phyloP scores from a whole-genome alignment of 495 filamentous ascomycete species.

The Tuber melanosporum region DNA sequence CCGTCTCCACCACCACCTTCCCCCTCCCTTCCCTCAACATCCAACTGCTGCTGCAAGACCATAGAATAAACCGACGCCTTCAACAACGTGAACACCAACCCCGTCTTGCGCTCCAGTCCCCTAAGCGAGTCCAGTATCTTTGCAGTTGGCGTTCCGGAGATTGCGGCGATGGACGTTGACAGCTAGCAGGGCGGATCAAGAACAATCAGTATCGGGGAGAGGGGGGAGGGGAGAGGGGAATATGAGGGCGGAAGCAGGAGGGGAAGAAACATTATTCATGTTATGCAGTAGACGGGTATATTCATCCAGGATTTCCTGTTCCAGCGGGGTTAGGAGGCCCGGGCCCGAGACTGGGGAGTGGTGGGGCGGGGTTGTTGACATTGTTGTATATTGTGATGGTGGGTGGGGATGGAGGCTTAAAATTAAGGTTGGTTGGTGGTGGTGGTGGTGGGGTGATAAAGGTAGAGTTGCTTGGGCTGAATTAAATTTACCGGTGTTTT shows the following conservation, averaged over 20 bases:
- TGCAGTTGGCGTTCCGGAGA: conserved; percentile 59
- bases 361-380: conserved; percentile 19
- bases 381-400: neutral
- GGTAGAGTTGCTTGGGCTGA: neutral
- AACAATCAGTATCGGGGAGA: conserved; percentile 33
- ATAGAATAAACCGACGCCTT: conserved; percentile 98
- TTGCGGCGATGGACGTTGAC: conserved; percentile 54
- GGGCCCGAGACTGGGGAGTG: conserved; percentile 16
- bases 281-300: conserved; percentile 82
- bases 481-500: neutral
- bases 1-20: conserved; percentile 21
- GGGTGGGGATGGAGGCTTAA: neutral
- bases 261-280: conserved; percentile 69
- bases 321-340: conserved; percentile 58
- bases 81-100: conserved; percentile 84
- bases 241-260: conserved; percentile 40
- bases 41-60: conserved; percentile 82
- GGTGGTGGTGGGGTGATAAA: neutral
- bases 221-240: conserved; percentile 22
- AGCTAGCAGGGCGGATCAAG: conserved; percentile 46
- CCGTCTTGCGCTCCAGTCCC: conserved; percentile 85
- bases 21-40: conserved; percentile 36
- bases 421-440: neutral
- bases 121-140: conserved; percentile 77
- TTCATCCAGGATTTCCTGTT: conserved; percentile 92